A percentile compares a stretch with the other conserved stretches of the same genome.
phyloP scores from a whole-genome alignment of 495 filamentous ascomycete species.

The Penicillium subrubescens region DNA sequence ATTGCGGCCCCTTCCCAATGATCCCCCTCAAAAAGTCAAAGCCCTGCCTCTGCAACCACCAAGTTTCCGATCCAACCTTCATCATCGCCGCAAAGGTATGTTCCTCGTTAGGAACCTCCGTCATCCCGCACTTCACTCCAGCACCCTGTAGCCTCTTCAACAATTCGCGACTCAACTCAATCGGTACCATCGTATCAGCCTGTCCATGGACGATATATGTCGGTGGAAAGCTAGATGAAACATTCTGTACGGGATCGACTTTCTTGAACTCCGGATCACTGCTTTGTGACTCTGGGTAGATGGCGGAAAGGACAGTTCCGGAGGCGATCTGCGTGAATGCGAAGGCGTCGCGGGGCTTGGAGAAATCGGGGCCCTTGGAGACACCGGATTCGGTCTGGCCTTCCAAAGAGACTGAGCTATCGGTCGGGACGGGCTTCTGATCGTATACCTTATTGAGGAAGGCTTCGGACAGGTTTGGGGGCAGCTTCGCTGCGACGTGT shows the following conservation, averaged over 20 bases:
- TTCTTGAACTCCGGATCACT: conserved; percentile 13
- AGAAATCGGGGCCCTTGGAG: conserved; percentile 32
- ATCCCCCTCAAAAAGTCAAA: conserved; percentile 41
- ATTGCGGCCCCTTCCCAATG: conserved; percentile 26
- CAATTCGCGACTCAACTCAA: conserved; percentile 32
- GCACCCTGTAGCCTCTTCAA: conserved; percentile 18
- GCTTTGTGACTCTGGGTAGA: conserved; percentile 22
- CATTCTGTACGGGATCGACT: conserved; percentile 33
- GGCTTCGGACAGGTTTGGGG: conserved; percentile 6
- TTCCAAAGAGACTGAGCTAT: conserved; percentile 37
- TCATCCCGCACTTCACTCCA: conserved; percentile 34
- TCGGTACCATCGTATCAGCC: conserved; percentile 32
- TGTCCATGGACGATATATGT: conserved; percentile 37
- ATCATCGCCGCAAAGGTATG: conserved; percentile 43
- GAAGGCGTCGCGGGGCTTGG: conserved; percentile 36
- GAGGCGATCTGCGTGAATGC: conserved; percentile 39
- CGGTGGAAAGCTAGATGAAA: conserved; percentile 27
- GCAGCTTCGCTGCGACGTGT: conserved; percentile 50
- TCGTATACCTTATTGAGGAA: conserved; percentile 34
- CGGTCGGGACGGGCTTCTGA: conserved; percentile 30
- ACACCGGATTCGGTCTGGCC: conserved; percentile 26
- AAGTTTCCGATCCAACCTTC: conserved; percentile 37
- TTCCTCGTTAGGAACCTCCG: conserved; percentile 37
- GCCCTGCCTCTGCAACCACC: conserved; percentile 37
- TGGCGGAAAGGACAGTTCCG: conserved; percentile 30